Conservation (phyloP, 2,329 filamentous ascomycete species). For the Xylaria sp. region DNA sequence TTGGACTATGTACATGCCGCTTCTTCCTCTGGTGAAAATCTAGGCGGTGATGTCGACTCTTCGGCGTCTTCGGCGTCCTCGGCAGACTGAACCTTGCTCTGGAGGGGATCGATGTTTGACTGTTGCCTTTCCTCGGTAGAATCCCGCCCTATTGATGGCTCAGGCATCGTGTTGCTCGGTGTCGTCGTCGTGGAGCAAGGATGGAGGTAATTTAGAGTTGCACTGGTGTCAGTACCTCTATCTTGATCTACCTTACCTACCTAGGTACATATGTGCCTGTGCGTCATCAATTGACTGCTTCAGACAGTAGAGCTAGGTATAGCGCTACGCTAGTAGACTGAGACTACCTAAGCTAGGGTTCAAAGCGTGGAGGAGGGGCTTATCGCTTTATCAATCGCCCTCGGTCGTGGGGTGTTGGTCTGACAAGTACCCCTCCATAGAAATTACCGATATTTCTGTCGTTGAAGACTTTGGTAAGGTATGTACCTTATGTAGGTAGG, state of each 20-base stretch:
- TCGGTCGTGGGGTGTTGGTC: neutral
- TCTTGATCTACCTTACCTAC: no score
- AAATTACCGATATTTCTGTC: neutral
- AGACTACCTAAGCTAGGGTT: neutral
- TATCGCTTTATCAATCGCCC: neutral
- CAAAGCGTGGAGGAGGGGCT: slow-evolving; percentile 10
- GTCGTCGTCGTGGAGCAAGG: neutral
- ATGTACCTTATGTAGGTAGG: no score
- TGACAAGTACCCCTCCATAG: slow-evolving; percentile 22
- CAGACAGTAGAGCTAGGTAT: neutral
- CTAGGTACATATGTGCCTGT: no score
- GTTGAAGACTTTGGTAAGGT: neutral
- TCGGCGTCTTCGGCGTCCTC: slow-evolving; percentile 43
- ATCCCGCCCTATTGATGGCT: slow-evolving; percentile 21
- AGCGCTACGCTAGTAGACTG: neutral
- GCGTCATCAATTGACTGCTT: no score
- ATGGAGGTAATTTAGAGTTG: slow-evolving; percentile 1
- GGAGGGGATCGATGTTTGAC: neutral
- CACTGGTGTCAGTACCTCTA: no score
- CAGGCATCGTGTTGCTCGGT: slow-evolving; percentile 33
- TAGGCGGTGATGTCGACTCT: slow-evolving; percentile 50
- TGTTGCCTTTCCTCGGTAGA: slow-evolving; percentile 25
- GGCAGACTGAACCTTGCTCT: slow-evolving; percentile 24
- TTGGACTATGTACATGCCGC: slow-evolving; percentile 56
- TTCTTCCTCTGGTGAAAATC: slow-evolving; percentile 67